Percentiles rank a stretch among this genome's conserved stretches.
These are phyloP conservation scores for Cetraspora pellucida DNA, from an alignment of 192 early-diverging fungal genomes.

Conservation along the genomic window DNA sequence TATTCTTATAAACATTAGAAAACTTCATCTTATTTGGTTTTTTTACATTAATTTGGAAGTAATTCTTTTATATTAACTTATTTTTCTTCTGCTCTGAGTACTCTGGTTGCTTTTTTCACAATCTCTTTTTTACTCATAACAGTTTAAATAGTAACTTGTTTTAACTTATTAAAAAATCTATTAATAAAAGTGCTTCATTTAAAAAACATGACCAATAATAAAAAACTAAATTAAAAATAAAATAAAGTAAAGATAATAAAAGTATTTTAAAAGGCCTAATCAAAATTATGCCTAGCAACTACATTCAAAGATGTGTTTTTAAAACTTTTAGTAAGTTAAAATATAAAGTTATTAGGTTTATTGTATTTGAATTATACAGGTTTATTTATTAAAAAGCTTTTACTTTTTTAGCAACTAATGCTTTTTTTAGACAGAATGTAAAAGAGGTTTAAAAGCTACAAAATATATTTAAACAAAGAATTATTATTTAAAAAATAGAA, in stretches of 20 bases:
- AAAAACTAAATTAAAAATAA: constrained; percentile 73
- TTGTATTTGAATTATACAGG: not conserved
- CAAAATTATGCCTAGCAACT: constrained; percentile 87
- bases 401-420: not conserved
- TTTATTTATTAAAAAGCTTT: not conserved
- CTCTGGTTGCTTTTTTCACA: too few species aligned
- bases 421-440: constrained; percentile 53
- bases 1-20: too few species aligned
- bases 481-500: constrained; percentile 77
- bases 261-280: constrained; percentile 45
- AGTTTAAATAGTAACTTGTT: too few species aligned
- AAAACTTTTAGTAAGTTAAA: not conserved
- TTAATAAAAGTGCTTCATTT: too few species aligned
- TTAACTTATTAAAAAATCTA: too few species aligned
- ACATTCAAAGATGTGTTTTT: constrained; percentile 65
- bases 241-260: constrained; percentile 18
- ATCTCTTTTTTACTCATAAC: too few species aligned
- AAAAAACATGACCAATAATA: constrained; percentile 96
- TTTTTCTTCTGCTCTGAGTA: too few species aligned
- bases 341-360: not conserved
- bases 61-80: too few species aligned
- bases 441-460: constrained; percentile 56
- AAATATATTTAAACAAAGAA: constrained; percentile 82
- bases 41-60: too few species aligned
- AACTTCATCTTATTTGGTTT: too few species aligned